These are phyloP conservation scores for Tieghemostelium lacteum DNA, from an alignment of 78 protist species.

Conservation along the genomic window DNA sequence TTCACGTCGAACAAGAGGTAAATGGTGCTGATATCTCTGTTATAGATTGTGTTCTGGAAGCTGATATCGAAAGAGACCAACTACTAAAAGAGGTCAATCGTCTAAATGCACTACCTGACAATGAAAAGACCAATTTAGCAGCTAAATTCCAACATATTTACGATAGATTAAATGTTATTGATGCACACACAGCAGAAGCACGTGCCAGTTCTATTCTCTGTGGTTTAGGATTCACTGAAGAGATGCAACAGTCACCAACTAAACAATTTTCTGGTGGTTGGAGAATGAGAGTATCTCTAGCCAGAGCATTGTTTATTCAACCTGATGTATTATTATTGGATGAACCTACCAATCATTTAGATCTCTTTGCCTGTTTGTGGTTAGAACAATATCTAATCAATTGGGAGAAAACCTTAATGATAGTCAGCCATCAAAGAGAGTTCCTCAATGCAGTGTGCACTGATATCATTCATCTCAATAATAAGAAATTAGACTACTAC, in stretches of 20 bases:
- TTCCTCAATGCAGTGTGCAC: constrained; percentile 94
- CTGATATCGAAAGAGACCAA: constrained; percentile 89
- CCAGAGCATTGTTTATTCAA: constrained; percentile 94
- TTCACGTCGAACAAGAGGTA: constrained; percentile 95
- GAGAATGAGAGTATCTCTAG: constrained; percentile 94
- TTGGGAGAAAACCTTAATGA: constrained; percentile 74
- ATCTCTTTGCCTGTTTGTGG: constrained; percentile 92
- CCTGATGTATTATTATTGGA: constrained; percentile 97
- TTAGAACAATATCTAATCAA: constrained; percentile 84
- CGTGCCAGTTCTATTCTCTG: constrained; percentile 85
- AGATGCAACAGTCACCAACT: constrained; percentile 82
- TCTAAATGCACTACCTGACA: constrained; percentile 62
- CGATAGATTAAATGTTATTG: constrained; percentile 85
- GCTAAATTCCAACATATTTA: constrained; percentile 51
- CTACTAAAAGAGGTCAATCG: constrained; percentile 86
- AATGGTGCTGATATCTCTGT: constrained; percentile 85
- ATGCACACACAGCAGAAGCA: constrained; percentile 85
- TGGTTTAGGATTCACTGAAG: constrained; percentile 92
- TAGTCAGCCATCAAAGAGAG: constrained; percentile 93
- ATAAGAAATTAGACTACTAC: constrained; percentile 85
- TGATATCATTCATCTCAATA: constrained; percentile 84
- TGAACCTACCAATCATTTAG: constrained; percentile 98
- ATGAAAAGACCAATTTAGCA: constrained; percentile 38
- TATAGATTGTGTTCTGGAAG: constrained; percentile 86
- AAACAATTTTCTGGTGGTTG: constrained; percentile 94